Conservation (phyloP, 2,329 filamentous ascomycete species). For the Stachybotrys echinatus region DNA sequence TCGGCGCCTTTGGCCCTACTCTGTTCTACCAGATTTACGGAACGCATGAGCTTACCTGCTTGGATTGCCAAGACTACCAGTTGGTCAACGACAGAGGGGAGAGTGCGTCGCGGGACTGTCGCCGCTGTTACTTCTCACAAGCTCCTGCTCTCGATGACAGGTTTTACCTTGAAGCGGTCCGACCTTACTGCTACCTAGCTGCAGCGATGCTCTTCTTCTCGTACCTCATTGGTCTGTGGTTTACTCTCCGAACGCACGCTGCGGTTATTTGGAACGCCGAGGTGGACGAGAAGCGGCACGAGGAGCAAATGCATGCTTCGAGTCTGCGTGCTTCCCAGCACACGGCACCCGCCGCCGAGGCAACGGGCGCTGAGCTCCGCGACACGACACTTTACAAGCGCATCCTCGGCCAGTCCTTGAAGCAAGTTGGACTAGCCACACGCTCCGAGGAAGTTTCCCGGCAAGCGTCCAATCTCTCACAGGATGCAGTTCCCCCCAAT, state of each 20-base stretch:
- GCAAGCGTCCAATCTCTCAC: constrained; percentile 27
- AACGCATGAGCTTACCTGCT: constrained; percentile 90
- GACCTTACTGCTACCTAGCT: constrained; percentile 88
- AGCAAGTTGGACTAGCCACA: constrained; percentile 66
- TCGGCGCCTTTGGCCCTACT: constrained; percentile 91
- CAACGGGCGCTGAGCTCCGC: constrained; percentile 64
- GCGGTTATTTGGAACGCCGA: constrained; percentile 96
- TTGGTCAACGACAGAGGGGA: constrained; percentile 21
- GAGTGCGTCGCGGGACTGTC: constrained; percentile 64
- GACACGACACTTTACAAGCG: constrained; percentile 89
- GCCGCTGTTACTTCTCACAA: constrained; percentile 91
- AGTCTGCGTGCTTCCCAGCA: constrained; percentile 28
- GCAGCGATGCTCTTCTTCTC: constrained; percentile 83
- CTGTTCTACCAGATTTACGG: constrained; percentile 99
- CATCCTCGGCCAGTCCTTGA: constrained; percentile 84
- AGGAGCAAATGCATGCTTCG: constrained; percentile 38
- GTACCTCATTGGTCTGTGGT: constrained; percentile 90
- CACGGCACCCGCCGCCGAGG: constrained; percentile 32
- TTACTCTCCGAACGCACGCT: constrained; percentile 91
- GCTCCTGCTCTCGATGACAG: constrained; percentile 75
- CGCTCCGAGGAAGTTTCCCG: constrained; percentile 42
- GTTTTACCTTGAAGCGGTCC: constrained; percentile 87
- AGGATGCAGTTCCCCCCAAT: constrained; percentile 29
- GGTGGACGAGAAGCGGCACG: constrained; percentile 67
- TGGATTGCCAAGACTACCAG: constrained; percentile 49